Conservation (phyloP, 441 rosid genomes). For the Kokia cookei region DNA sequence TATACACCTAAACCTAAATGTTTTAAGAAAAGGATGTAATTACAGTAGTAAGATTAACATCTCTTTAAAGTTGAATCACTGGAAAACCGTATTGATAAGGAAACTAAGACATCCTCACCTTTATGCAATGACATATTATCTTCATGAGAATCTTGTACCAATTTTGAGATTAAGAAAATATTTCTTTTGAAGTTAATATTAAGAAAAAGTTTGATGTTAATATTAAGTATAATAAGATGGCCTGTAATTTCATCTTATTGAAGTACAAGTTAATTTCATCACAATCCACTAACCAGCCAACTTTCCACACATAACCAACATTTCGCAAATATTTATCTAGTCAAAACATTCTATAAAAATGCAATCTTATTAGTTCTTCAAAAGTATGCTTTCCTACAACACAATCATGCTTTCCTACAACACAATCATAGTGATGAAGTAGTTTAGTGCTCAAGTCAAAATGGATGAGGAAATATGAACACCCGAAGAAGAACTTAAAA, state of each 20-base stretch:
- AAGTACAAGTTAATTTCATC: not conserved
- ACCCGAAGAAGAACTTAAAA: constrained; percentile 3
- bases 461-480: not conserved
- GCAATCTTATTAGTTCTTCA: not conserved
- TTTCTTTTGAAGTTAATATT: not conserved
- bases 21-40: not conserved
- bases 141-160: not conserved
- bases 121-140: not conserved
- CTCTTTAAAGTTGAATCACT: not conserved
- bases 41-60: not conserved
- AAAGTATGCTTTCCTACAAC: not conserved
- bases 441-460: not conserved
- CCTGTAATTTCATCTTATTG: not conserved
- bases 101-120: not conserved
- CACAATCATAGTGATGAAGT: not conserved
- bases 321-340: not conserved
- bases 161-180: not conserved
- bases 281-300: not conserved
- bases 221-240: not conserved
- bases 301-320: not conserved
- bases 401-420: not conserved
- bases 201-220: not conserved
- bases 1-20: not conserved
- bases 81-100: not conserved
- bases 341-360: not conserved